Base-by-base conservation (phyloP, 148 eudicot genomes). In the Tetragonia tetragonoides region DNA sequence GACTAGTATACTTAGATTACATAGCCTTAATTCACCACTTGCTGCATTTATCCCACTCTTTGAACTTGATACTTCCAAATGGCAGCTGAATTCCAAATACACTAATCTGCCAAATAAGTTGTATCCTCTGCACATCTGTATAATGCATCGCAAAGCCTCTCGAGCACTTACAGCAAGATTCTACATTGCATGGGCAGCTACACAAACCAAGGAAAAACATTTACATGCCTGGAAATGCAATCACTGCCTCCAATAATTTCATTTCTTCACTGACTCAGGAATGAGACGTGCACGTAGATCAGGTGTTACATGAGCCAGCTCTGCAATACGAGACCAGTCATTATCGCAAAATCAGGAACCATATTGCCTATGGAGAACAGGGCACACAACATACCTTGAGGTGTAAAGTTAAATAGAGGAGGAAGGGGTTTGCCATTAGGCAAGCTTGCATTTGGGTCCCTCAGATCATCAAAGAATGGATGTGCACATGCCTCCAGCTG, bases 401-500 rank as follows among this genome's bases (percentile, higher is more conserved):
- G 80, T 53, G 97, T 84, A 73, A 95, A 95, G 79, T 91, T 76
- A 53, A 95, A 91, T 41, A 95, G 84, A 65, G 95, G 88, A 62
- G 99, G 99, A 56, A 95, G 78, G 18, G 92, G 89, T 40, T 83
- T 88, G 41, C 99, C 93, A 67, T 87, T 91, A 21, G 99, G 94
- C 76, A 95, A 85, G 83, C 89, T 73, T 34, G 91, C 86, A 73
- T 87, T 90, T 68, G 99, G 93, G 49, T 88, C 87, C 81, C 99
- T 89, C 72, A 95, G 72, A 72, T 85, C 91, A 78, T 95, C 90
- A 53, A 95, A 93, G 88, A 95, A 95, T 0, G 92, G 94, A 79
- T 95, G 99, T 10, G 99, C 94, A 78, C 99, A 95, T n/a, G 97
- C 99, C 81, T 95, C 99, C 87, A 95, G 84, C 99, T 95, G 91